Conservation (phyloP, 306 rosid genomes). For the Begonia loranthoides region DNA sequence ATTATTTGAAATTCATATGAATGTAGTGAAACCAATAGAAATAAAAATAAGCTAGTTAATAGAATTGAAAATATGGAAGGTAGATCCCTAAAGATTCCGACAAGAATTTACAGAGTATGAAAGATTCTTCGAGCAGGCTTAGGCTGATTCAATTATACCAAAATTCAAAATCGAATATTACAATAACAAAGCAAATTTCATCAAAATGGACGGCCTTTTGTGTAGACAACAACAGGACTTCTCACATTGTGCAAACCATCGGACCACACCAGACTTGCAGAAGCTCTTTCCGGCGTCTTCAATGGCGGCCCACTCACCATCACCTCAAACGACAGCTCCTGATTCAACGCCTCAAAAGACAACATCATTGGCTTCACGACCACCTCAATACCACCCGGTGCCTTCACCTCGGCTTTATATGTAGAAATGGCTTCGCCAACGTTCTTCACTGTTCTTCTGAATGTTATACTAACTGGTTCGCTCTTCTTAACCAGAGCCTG, state of each 20-base stretch:
- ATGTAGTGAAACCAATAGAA: no score
- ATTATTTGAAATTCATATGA: no score
- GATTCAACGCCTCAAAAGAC: constrained; percentile 15
- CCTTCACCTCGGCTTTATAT: constrained; percentile 10
- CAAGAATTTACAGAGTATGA: no score
- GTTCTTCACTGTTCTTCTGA: constrained; percentile 21
- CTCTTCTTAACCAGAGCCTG: constrained; percentile 1
- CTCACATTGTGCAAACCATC: constrained; percentile 19
- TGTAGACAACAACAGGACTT: constrained; percentile 20
- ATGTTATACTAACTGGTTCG: constrained; percentile 1
- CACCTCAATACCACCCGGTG: constrained; percentile 3
- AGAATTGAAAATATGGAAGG: no score
- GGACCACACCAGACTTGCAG: constrained; percentile 20
- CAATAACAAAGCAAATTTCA: no score
- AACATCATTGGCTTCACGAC: constrained; percentile 18
- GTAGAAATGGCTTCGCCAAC: constrained; percentile 20
- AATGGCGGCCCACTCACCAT: constrained; percentile 8
- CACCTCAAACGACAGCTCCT: constrained; percentile 21
- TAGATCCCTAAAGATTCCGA: no score
- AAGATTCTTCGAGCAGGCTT: no score
- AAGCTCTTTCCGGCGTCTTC: not conserved
- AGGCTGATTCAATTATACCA: no score
- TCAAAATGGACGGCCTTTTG: not conserved
- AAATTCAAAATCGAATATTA: no score
- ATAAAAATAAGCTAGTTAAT: no score